These are phyloP conservation scores for Rhynchospora pubera DNA, from an alignment of 176 grass and related monocot genomes.

Conservation along the genomic window DNA sequence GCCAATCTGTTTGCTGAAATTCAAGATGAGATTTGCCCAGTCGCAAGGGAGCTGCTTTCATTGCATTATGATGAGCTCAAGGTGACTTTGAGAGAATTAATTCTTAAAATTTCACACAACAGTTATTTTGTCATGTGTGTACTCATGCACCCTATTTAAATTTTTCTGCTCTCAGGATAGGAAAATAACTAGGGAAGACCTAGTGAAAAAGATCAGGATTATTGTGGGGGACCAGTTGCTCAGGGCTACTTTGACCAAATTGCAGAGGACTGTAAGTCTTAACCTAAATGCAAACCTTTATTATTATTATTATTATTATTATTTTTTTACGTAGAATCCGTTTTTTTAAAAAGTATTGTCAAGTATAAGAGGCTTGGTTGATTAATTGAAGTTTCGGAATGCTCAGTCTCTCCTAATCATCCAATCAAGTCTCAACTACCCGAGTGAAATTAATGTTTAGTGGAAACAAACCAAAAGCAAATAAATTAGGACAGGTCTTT, in stretches of 20 bases:
- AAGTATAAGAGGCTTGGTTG: background rate
- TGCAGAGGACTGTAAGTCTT: slow-evolving; percentile 52
- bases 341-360: background rate
- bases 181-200: slow-evolving; percentile 52
- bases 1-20: slow-evolving; percentile 48
- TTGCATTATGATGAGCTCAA: slow-evolving; percentile 69
- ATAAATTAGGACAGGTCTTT: background rate
- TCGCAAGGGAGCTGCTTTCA: slow-evolving; percentile 56
- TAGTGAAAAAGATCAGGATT: slow-evolving; percentile 62
- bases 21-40: slow-evolving; percentile 43
- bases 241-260: slow-evolving; percentile 40
- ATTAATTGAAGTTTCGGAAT: background rate
- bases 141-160: slow-evolving; percentile 11
- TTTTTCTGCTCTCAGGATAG: slow-evolving; percentile 33
- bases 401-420: background rate
- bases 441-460: background rate
- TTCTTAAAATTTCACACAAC: background rate
- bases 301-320: background rate
- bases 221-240: slow-evolving; percentile 64
- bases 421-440: background rate
- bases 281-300: background rate
- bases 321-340: background rate
- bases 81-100: slow-evolving; percentile 30
- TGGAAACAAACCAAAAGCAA: background rate
- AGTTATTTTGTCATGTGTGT: background rate